phyloP scores from a whole-genome alignment of 257 asterid genomes.

The Craterostigma plantagineum region DNA sequence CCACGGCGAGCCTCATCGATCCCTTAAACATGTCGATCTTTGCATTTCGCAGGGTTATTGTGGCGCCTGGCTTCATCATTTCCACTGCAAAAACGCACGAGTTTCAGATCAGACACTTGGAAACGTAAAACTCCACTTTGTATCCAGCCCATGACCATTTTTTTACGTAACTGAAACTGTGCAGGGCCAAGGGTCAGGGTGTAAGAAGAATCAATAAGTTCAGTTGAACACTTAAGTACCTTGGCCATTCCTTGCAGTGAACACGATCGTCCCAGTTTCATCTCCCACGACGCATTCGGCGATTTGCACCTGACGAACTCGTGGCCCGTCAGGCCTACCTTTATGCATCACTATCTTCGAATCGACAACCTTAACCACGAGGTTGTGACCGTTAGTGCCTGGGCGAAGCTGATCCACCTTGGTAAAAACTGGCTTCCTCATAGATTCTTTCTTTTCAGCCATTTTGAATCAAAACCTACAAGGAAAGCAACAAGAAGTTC shows the following conservation, averaged over 20 bases:
- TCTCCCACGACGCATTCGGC: conserved; percentile 74
- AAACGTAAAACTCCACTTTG: too few relatives aligned
- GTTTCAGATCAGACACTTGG: not conserved
- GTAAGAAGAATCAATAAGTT: not conserved
- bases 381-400: conserved; percentile 44
- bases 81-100: conserved; percentile 25
- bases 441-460: conserved; percentile 15
- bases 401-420: conserved; percentile 48
- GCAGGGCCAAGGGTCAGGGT: not conserved
- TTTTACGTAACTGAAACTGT: not conserved
- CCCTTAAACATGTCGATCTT: conserved; percentile 61
- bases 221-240: conserved; percentile 15
- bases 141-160: not conserved
- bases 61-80: conserved; percentile 34
- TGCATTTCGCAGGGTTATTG: conserved; percentile 44
- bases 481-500: too few relatives aligned
- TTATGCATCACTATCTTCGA: conserved; percentile 26
- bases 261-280: conserved; percentile 49
- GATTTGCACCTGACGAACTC: conserved; percentile 36
- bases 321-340: conserved; percentile 29
- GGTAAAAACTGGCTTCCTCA: conserved; percentile 53
- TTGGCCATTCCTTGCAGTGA: conserved; percentile 78
- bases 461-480: conserved; percentile 6
- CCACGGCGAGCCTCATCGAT: conserved; percentile 54
- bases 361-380: conserved; percentile 33